These are phyloP conservation scores for Pleurotus tuoliensis DNA, from an alignment of 768 basidiomycete genomes.

Conservation along the genomic window DNA sequence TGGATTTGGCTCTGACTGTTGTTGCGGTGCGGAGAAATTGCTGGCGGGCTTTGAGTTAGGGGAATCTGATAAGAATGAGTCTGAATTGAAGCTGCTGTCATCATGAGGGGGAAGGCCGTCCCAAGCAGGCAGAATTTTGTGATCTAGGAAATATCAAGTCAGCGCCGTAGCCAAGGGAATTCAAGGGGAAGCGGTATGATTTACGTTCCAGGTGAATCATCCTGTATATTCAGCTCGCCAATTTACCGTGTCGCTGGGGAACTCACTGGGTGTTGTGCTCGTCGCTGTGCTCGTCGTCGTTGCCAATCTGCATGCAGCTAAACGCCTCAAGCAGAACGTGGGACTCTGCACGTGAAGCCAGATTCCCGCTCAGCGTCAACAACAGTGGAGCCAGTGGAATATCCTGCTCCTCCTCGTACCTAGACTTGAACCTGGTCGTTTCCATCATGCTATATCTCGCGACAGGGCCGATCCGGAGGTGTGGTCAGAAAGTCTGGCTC, in stretches of 20 bases:
- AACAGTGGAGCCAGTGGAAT: background rate
- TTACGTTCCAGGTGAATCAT: conserved; percentile 55
- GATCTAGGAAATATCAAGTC: conserved; percentile 29
- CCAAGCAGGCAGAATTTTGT: conserved; percentile 29
- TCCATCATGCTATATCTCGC: too few species aligned
- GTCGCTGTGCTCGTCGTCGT: background rate
- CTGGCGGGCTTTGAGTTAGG: conserved; percentile 5
- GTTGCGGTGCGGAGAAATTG: conserved; percentile 10
- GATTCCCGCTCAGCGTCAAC: background rate
- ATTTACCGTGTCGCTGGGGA: too few species aligned
- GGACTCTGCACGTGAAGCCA: conserved; percentile 1
- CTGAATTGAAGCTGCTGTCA: conserved; percentile 18
- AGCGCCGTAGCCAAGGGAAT: conserved; percentile 37
- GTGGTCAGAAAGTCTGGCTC: too few species aligned
- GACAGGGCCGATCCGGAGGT: too few species aligned
- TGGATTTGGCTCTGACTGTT: background rate
- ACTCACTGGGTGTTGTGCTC: background rate
- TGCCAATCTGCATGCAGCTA: background rate
- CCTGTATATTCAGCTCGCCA: background rate
- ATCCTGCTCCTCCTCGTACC: too few species aligned
- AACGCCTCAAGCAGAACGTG: conserved; percentile 1
- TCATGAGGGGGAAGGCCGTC: conserved; percentile 20
- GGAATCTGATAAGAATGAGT: conserved; percentile 14
- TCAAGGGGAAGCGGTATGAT: conserved; percentile 37
- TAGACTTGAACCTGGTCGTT: background rate